phyloP scores from a whole-genome alignment of 371 early-diverging fungal genomes.

The Rhizomucor miehei region DNA sequence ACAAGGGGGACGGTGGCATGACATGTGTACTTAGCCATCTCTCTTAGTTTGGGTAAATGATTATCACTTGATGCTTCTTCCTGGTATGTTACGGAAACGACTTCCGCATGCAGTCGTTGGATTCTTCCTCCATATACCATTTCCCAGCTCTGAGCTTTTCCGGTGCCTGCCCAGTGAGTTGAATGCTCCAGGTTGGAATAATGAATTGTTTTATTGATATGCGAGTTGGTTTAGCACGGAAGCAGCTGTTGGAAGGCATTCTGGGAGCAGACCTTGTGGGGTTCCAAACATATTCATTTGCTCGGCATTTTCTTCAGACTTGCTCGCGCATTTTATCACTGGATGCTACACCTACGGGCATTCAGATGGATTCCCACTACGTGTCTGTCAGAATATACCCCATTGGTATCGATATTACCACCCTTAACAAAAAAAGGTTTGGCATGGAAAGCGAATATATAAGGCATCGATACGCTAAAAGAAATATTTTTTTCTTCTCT shows the following conservation, averaged over 20 bases:
- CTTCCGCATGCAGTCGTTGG: slow-evolving; percentile 88
- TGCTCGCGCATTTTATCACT: slow-evolving; percentile 88
- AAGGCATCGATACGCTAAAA: neutral
- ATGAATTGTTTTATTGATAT: neutral
- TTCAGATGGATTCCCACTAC: slow-evolving; percentile 76
- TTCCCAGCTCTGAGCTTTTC: slow-evolving; percentile 95
- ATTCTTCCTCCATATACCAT: slow-evolving; percentile 97
- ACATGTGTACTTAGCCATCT: slow-evolving; percentile 19
- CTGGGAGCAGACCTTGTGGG: slow-evolving; percentile 89
- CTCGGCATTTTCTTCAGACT: slow-evolving; percentile 91
- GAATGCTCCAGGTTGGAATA: slow-evolving; percentile 17
- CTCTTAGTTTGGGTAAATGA: slow-evolving; percentile 98
- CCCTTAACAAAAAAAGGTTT: slow-evolving; percentile 59
- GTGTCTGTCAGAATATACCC: slow-evolving; percentile 96
- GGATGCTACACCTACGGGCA: slow-evolving; percentile 83
- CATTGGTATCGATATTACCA: slow-evolving; percentile 92
- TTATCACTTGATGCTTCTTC: slow-evolving; percentile 95
- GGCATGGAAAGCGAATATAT: slow-evolving; percentile 6
- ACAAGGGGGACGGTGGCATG: neutral
- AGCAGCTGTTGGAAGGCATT: slow-evolving; percentile 89
- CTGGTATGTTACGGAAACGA: slow-evolving; percentile 78
- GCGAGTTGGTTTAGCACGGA: slow-evolving; percentile 58
- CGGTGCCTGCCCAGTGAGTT: slow-evolving; percentile 81
- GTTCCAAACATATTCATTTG: slow-evolving; percentile 96
- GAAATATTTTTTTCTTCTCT: neutral